A percentile compares a stretch with the other conserved stretches of the same genome.
Conservation (phyloP, 2,329 filamentous ascomycete species). For the Didymella pinodella region DNA sequence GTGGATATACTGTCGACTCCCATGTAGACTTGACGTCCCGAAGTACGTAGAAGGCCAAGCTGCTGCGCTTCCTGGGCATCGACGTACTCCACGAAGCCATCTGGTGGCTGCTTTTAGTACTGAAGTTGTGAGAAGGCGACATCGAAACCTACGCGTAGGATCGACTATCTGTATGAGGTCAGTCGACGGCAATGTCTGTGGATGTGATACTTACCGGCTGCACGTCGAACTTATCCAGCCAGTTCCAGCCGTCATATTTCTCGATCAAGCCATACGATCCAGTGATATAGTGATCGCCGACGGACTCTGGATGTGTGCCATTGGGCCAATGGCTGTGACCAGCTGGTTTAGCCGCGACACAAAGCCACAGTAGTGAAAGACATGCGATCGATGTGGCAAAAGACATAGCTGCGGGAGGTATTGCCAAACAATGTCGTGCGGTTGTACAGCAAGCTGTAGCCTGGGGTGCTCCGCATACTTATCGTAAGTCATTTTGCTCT, state of each 20-base stretch:
- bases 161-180: constrained; percentile 42
- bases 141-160: constrained; percentile 41
- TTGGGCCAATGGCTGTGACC: constrained; percentile 36
- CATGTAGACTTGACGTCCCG: constrained; percentile 50
- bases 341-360: constrained; percentile 26
- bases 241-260: constrained; percentile 50
- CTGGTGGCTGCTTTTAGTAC: constrained; percentile 21
- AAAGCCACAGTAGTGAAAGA: constrained; percentile 32
- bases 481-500: neutral
- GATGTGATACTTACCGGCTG: constrained; percentile 31
- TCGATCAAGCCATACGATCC: constrained; percentile 45
- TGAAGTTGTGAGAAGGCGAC: rapidly evolving
- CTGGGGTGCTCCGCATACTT: neutral
- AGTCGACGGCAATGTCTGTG: constrained; percentile 1
- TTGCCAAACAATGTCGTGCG: neutral
- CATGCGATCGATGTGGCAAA: constrained; percentile 23
- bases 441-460: constrained; percentile 11
- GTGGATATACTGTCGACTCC: constrained; percentile 46
- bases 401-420: constrained; percentile 26
- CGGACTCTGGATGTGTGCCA: constrained; percentile 29
- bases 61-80: constrained; percentile 43
- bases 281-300: constrained; percentile 17
- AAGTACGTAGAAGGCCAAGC: constrained; percentile 43
- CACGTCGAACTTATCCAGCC: constrained; percentile 49
- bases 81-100: constrained; percentile 52